A percentile compares a stretch with the other conserved stretches of the same genome.
Evolutionary conservation across 371 early-diverging fungal genomes (phyloP).

Genomic region (Paraphysoderma sedebokerense): DNA sequence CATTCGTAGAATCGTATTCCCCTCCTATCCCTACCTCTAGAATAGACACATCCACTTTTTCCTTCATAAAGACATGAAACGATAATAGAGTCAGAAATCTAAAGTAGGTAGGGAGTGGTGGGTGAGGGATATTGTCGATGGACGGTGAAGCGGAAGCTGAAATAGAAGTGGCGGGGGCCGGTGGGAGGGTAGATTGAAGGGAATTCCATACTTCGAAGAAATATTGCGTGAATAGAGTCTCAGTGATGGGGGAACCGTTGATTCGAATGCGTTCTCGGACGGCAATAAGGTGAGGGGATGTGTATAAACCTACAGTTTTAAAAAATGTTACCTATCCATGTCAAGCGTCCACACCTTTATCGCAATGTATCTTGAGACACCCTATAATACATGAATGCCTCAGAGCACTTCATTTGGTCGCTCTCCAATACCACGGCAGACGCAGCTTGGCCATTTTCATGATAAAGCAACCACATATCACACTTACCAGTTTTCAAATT

Average conservation of each 20-base stretch:
- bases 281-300: slow-evolving; percentile 83
- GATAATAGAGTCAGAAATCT: slow-evolving; percentile 78
- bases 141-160: too few species aligned
- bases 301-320: slow-evolving; percentile 75
- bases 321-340: too few species aligned
- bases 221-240: slow-evolving; percentile 61
- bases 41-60: slow-evolving; percentile 61
- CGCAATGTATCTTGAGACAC: too few species aligned
- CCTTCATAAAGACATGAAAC: slow-evolving; percentile 66
- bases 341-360: too few species aligned
- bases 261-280: slow-evolving; percentile 89
- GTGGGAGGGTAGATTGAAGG: slow-evolving; percentile 29
- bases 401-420: too few species aligned
- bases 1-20: slow-evolving; percentile 67
- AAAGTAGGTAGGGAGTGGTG: slow-evolving; percentile 67
- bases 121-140: too few species aligned
- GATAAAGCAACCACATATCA: too few species aligned
- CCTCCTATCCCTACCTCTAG: slow-evolving; percentile 78
- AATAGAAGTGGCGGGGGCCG: not conserved
- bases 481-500: too few species aligned
- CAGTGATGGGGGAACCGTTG: slow-evolving; percentile 61
- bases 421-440: too few species aligned
- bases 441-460: too few species aligned
- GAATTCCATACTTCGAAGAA: slow-evolving; percentile 73
- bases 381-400: too few species aligned